Conservation (phyloP, 2,329 filamentous ascomycete species). For the Tolypocladium paradoxum region DNA sequence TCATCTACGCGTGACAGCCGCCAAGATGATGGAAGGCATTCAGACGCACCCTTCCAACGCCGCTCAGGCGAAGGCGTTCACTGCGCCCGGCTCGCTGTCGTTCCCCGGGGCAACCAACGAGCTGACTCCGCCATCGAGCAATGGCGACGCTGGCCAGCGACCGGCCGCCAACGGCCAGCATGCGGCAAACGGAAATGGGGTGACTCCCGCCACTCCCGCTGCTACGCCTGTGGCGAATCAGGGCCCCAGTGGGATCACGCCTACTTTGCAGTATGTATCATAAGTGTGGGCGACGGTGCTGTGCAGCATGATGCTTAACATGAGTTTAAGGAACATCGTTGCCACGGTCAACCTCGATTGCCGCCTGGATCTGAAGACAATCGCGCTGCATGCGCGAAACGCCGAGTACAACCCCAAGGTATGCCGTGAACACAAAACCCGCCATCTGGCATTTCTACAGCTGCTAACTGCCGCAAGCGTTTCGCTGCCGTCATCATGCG, state of each 20-base stretch:
- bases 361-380: conserved; percentile 95
- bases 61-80: conserved; percentile 90
- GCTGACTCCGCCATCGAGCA: conserved; percentile 67
- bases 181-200: conserved; percentile 60
- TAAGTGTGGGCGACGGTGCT: conserved; percentile 16
- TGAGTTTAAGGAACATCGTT: conserved; percentile 79
- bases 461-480: conserved; percentile 47
- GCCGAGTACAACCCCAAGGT: conserved; percentile 98
- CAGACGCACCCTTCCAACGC: conserved; percentile 88
- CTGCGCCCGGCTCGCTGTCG: conserved; percentile 81
- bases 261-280: conserved; percentile 90
- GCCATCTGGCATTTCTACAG: background rate
- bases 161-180: conserved; percentile 36
- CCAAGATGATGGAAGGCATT: conserved; percentile 66
- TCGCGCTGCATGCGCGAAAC: conserved; percentile 94
- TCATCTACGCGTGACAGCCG: conserved; percentile 10
- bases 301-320: conserved; percentile 42
- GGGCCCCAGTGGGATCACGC: conserved; percentile 80
- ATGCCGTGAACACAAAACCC: conserved; percentile 24
- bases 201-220: conserved; percentile 82
- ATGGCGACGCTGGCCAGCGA: conserved; percentile 42
- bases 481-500: conserved; percentile 99
- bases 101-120: conserved; percentile 80
- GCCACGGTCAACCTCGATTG: conserved; percentile 97
- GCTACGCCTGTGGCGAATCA: conserved; percentile 78